Conservation (phyloP, 2,329 filamentous ascomycete species). For the Diaporthe caulivora region DNA sequence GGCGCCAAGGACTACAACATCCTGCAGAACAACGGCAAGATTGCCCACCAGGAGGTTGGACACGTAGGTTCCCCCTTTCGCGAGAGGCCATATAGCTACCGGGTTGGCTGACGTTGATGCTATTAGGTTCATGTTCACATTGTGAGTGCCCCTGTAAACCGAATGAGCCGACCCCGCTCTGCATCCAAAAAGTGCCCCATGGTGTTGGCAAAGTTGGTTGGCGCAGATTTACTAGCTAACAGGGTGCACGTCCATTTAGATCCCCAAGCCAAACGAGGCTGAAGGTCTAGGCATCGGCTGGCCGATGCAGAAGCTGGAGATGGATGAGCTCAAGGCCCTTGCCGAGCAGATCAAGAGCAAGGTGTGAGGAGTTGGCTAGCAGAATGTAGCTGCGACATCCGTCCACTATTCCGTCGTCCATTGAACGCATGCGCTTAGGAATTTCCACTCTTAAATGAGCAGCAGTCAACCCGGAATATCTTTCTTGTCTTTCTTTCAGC, state of each 20-base stretch:
- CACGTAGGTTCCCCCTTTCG: conserved; percentile 72
- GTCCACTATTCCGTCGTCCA: neutral
- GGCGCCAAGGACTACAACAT: conserved; percentile 90
- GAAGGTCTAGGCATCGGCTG: conserved; percentile 86
- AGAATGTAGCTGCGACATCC: neutral
- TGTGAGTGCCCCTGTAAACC: conserved; percentile 61
- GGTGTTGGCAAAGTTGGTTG: neutral
- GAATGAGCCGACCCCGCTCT: neutral
- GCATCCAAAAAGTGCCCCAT: neutral
- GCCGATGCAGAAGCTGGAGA: conserved; percentile 81
- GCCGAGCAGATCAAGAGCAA: conserved; percentile 89
- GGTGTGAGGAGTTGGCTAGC: conserved; percentile 68
- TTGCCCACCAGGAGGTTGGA: conserved; percentile 92
- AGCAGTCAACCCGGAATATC: neutral
- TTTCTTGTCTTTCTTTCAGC: neutral
- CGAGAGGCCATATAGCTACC: too few species aligned
- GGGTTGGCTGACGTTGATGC: conserved; percentile 1
- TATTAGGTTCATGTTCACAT: conserved; percentile 90
- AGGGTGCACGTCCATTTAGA: conserved; percentile 62
- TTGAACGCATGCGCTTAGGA: neutral
- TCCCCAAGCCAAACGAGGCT: conserved; percentile 88
- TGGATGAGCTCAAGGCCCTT: conserved; percentile 84
- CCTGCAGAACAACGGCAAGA: conserved; percentile 92
- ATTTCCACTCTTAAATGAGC: neutral
- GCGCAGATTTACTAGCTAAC: conserved; percentile 6